phyloP scores from a whole-genome alignment of 106 monocot species.

The Dendrobium huoshanense region DNA sequence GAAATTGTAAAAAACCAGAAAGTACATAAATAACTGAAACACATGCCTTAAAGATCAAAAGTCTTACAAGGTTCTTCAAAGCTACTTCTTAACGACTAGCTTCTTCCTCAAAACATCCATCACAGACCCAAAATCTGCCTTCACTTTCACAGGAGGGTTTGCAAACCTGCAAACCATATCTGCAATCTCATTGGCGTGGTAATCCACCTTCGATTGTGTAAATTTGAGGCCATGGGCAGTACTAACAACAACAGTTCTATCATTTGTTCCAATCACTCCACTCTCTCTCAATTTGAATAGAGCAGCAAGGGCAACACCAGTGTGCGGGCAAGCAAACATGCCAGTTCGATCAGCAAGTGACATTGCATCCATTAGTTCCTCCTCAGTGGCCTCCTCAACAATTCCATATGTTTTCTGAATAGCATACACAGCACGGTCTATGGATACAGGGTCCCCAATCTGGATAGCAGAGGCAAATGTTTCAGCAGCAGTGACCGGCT shows the following conservation, averaged over 20 bases:
- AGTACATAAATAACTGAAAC: neutral
- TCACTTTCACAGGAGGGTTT: constrained; percentile 81
- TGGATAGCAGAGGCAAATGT: constrained; percentile 95
- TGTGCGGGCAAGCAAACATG: constrained; percentile 96
- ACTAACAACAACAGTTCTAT: constrained; percentile 80
- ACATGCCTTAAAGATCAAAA: neutral
- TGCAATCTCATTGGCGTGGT: constrained; percentile 55
- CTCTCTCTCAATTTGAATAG: constrained; percentile 61
- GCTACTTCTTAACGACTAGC: constrained; percentile 18
- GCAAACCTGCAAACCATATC: constrained; percentile 61
- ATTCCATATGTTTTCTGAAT: constrained; percentile 57
- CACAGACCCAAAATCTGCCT: constrained; percentile 83
- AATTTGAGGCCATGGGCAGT: constrained; percentile 96
- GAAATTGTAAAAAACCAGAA: neutral
- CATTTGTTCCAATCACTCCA: constrained; percentile 57
- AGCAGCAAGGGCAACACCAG: constrained; percentile 88
- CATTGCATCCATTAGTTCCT: constrained; percentile 93
- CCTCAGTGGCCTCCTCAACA: constrained; percentile 95
- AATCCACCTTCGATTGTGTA: constrained; percentile 76
- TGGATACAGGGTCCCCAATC: constrained; percentile 90
- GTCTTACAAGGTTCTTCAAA: neutral
- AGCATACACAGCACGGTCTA: constrained; percentile 80
- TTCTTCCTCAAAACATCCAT: constrained; percentile 80
- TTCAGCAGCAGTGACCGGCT: constrained; percentile 42
- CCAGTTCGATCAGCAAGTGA: constrained; percentile 73